These are phyloP conservation scores for Nannochloropsis gaditana DNA, from an alignment of 108 stramenopile species.

Conservation along the genomic window DNA sequence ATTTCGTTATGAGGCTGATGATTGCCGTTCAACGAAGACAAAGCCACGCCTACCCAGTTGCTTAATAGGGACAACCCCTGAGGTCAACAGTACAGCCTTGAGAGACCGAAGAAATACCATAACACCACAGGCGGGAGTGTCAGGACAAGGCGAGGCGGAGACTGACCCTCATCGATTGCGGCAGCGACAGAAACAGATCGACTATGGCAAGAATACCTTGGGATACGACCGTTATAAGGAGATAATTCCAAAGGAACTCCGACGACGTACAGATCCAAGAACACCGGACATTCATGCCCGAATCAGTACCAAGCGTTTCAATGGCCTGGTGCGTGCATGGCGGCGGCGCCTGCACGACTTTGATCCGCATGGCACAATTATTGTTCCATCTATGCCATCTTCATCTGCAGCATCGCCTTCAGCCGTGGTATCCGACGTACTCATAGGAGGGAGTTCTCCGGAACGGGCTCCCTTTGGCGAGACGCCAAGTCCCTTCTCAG, in stretches of 20 bases:
- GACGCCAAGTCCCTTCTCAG: too few species aligned
- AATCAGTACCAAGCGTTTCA: constrained; percentile 43
- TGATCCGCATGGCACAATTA: constrained; percentile 4
- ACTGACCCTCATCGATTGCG: constrained; percentile 44
- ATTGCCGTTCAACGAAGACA: neutral
- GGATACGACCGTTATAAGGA: constrained; percentile 45
- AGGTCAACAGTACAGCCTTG: neutral
- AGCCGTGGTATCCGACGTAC: too few species aligned
- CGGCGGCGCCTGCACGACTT: constrained; percentile 38
- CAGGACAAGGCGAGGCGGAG: constrained; percentile 22
- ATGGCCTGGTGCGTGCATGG: constrained; percentile 42
- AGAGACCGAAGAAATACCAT: neutral
- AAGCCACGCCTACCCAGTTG: constrained; percentile 2
- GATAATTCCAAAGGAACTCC: constrained; percentile 26
- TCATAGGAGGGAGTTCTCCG: too few species aligned
- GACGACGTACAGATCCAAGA: constrained; percentile 26
- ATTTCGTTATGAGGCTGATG: neutral
- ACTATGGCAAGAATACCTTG: constrained; percentile 53
- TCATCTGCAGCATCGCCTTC: too few species aligned
- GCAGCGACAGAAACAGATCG: constrained; percentile 53
- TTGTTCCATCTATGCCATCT: neutral
- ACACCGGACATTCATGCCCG: constrained; percentile 38
- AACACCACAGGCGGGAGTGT: too few species aligned
- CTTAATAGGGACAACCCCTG: neutral
- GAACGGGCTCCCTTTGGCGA: too few species aligned